Evolutionary conservation across 805 yeast species (phyloP).

Genomic region (Pichia eremophila): DNA sequence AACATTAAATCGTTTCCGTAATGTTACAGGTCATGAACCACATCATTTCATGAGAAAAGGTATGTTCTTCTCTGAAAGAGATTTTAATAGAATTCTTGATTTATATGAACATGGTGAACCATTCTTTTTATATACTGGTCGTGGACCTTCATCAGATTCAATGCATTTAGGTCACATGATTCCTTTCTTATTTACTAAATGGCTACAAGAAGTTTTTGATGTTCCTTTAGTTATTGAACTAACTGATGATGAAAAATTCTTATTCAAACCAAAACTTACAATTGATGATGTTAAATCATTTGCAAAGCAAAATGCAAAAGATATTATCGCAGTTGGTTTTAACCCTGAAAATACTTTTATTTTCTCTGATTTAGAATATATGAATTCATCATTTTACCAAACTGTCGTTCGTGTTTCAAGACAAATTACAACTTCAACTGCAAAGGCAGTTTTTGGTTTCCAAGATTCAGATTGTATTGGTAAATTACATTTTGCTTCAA

Average conservation of each 20-base stretch:
- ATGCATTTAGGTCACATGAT: slow-evolving; percentile 97
- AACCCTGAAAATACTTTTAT: slow-evolving; percentile 91
- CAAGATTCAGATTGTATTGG: slow-evolving; percentile 93
- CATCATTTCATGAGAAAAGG: slow-evolving; percentile 89
- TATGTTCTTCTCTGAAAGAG: slow-evolving; percentile 86
- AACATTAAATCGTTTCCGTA: slow-evolving; percentile 63
- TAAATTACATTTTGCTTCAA: slow-evolving; percentile 86
- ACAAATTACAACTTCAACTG: slow-evolving; percentile 94
- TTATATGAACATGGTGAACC: slow-evolving; percentile 91
- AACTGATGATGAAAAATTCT: slow-evolving; percentile 94
- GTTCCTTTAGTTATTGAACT: slow-evolving; percentile 89
- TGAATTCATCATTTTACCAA: slow-evolving; percentile 92
- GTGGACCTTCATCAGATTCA: slow-evolving; percentile 92
- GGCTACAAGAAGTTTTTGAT: slow-evolving; percentile 97
- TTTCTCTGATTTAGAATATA: slow-evolving; percentile 84
- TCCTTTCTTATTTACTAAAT: slow-evolving; percentile 90
- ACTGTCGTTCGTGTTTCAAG: slow-evolving; percentile 87
- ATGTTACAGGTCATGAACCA: slow-evolving; percentile 82
- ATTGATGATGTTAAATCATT: slow-evolving; percentile 80
- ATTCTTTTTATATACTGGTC: slow-evolving; percentile 90
- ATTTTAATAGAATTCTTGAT: slow-evolving; percentile 67
- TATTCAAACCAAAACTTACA: slow-evolving; percentile 84
- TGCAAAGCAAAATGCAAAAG: slow-evolving; percentile 79
- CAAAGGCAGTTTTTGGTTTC: slow-evolving; percentile 94
- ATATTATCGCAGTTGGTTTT: slow-evolving; percentile 89